Percentiles rank a stretch among this genome's conserved stretches.
phyloP scores from a whole-genome alignment of 139 green algal genomes.

The Chlorella vulgaris region DNA sequence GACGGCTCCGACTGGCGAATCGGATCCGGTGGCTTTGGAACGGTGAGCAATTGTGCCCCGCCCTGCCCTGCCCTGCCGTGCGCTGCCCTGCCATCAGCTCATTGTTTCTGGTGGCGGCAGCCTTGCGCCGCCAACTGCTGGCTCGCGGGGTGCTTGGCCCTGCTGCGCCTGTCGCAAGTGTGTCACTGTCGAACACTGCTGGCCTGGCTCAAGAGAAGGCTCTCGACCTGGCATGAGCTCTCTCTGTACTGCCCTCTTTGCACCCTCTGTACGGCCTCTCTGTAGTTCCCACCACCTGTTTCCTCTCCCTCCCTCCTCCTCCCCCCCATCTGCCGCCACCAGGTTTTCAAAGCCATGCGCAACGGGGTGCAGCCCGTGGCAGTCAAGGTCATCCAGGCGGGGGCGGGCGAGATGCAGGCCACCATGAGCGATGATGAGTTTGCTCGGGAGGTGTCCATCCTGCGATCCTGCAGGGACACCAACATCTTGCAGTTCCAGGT shows the following conservation, averaged over 20 bases:
- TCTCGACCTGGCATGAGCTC: too few relatives aligned
- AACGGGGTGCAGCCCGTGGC: constrained; percentile 46
- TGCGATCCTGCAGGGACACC: too few relatives aligned
- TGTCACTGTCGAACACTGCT: background rate
- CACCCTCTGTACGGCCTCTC: too few relatives aligned
- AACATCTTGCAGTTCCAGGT: background rate
- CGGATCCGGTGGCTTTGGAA: constrained; percentile 32
- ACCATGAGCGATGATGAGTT: background rate
- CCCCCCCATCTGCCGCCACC: background rate
- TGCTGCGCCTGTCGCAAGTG: background rate
- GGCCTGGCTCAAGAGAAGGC: background rate
- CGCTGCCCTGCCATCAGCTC: too few relatives aligned
- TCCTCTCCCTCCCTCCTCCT: background rate
- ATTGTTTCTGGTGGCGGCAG: too few relatives aligned
- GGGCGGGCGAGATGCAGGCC: background rate
- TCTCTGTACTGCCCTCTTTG: background rate
- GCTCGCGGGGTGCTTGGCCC: too few relatives aligned
- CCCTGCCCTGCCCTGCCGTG: too few relatives aligned
- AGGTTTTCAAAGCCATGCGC: constrained; percentile 54
- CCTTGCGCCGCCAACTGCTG: too few relatives aligned
- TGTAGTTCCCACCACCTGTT: background rate
- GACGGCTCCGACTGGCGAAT: constrained; percentile 48
- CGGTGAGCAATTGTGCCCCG: background rate
- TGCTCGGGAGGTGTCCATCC: too few relatives aligned
- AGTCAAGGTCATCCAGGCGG: constrained; percentile 41